Evolutionary conservation across 257 asterid genomes (phyloP).

Genomic region (Phtheirospermum japonicum): DNA sequence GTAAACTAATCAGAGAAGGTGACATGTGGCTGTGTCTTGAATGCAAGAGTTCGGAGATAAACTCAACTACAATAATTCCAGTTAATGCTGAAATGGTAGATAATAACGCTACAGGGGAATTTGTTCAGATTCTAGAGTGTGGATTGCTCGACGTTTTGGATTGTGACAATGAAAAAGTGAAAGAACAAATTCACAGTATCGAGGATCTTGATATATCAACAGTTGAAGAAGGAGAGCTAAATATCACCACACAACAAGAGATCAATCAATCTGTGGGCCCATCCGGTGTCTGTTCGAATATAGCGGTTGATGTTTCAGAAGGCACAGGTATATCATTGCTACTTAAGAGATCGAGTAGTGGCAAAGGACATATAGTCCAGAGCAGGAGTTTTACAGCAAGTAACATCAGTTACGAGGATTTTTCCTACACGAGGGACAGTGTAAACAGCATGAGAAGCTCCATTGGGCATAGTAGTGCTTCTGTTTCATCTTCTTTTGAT

Average conservation of each 20-base stretch:
- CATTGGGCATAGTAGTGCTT: slow-evolving; percentile 62
- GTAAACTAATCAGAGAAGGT: slow-evolving; percentile 43
- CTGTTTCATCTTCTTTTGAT: slow-evolving; percentile 82
- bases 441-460: slow-evolving; percentile 78
- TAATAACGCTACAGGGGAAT: slow-evolving; percentile 34
- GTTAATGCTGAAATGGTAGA: slow-evolving; percentile 23
- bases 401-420: slow-evolving; percentile 68
- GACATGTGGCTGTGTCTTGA: slow-evolving; percentile 52
- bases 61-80: slow-evolving; percentile 28
- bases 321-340: slow-evolving; percentile 77
- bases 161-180: slow-evolving; percentile 37
- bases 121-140: slow-evolving; percentile 32
- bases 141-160: slow-evolving; percentile 35
- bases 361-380: slow-evolving; percentile 58
- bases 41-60: slow-evolving; percentile 48
- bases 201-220: slow-evolving; percentile 28
- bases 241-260: slow-evolving; percentile 7
- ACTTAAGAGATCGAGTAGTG: slow-evolving; percentile 56
- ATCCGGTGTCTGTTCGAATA: slow-evolving; percentile 30
- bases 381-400: slow-evolving; percentile 78
- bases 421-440: slow-evolving; percentile 69
- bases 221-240: slow-evolving; percentile 17
- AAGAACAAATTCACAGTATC: slow-evolving; percentile 30
- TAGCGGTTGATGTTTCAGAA: slow-evolving; percentile 49
- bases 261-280: slow-evolving; percentile 32